Evolutionary conservation across 306 rosid genomes (phyloP), one percentile per base, ranked within the genome.

Genomic region (Cicer chorassanicum): DNA sequence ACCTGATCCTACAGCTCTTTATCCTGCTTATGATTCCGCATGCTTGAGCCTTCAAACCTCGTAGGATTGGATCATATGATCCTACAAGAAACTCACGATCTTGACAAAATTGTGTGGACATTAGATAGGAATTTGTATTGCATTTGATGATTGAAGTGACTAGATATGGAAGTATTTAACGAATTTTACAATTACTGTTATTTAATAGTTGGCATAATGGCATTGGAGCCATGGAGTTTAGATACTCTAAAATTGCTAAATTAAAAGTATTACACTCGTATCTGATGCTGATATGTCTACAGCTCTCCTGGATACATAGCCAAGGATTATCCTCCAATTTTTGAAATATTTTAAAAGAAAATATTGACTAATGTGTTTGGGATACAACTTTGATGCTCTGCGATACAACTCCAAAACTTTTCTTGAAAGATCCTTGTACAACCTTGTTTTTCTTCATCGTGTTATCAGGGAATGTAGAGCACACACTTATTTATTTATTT

Each of bases 81-180:
- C 16, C 34, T 40, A 12, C 34, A 15, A 63, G 34, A 63, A 40
- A 63, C 34, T 63, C 68, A 10, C 2, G 34, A 40, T 40, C 29
- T 40, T 63, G 68, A 8, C 49, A 63, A 63, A 46, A 62, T 60
- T 43, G 50, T 54, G 11, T 54, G 6, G 10, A 19, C 73, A n/a
- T 62, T 6, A 0, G 18, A 55, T 79, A 56, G 69, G 60, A 80
- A 49, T 39, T 6, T 74, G 38, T 49, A 42, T 42, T 53, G 54
- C 43, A 68, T 62, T 61, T 51, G 62, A 75, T 43, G 5, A 46
- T 40, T 40, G 39, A 67, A 55, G 38, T 14, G 12, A 54, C 69
- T 46, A 54, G 41, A 57, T 45, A 10, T 29, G 2, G 3, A 72
- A 43, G 4, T 8, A 8, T 34, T 68, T 43, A 38, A 59, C 65